Evolutionary conservation across 1,139 yeast species (phyloP).

Genomic region (Pichia sp.): DNA sequence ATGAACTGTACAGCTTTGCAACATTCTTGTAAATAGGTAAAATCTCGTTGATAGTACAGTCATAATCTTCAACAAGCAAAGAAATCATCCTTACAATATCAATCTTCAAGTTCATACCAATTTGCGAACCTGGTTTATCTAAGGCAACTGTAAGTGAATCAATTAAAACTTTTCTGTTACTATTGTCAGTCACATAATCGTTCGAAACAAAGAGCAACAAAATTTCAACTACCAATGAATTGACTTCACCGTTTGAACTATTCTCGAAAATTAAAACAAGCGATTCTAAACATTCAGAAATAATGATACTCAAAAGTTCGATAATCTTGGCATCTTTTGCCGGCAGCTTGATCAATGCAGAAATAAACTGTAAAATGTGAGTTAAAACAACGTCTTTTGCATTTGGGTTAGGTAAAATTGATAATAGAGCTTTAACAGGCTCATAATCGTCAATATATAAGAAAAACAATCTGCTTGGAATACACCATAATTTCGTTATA

Average conservation of each 20-base stretch:
- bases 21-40: slow-evolving; percentile 45
- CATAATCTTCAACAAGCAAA: slow-evolving; percentile 30
- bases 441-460: slow-evolving; percentile 49
- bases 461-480: slow-evolving; percentile 40
- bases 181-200: slow-evolving; percentile 49
- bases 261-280: slow-evolving; percentile 42
- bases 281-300: slow-evolving; percentile 44
- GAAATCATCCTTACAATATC: slow-evolving; percentile 50
- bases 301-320: slow-evolving; percentile 45
- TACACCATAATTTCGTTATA: slow-evolving; percentile 56
- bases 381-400: slow-evolving; percentile 64
- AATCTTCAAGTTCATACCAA: slow-evolving; percentile 47
- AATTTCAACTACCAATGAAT: slow-evolving; percentile 44
- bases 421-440: slow-evolving; percentile 48
- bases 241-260: slow-evolving; percentile 40
- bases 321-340: slow-evolving; percentile 34
- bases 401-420: slow-evolving; percentile 42
- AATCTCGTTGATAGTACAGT: slow-evolving; percentile 47
- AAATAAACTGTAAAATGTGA: slow-evolving; percentile 50
- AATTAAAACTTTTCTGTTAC: slow-evolving; percentile 47
- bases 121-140: slow-evolving; percentile 50
- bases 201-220: slow-evolving; percentile 51
- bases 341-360: slow-evolving; percentile 27
- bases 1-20: slow-evolving; percentile 51
- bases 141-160: slow-evolving; percentile 54